Evolutionary conservation across 2,329 filamentous ascomycete species (phyloP), one percentile per base, ranked within the genome.

Genomic region (Alternaria angustiovoidea): DNA sequence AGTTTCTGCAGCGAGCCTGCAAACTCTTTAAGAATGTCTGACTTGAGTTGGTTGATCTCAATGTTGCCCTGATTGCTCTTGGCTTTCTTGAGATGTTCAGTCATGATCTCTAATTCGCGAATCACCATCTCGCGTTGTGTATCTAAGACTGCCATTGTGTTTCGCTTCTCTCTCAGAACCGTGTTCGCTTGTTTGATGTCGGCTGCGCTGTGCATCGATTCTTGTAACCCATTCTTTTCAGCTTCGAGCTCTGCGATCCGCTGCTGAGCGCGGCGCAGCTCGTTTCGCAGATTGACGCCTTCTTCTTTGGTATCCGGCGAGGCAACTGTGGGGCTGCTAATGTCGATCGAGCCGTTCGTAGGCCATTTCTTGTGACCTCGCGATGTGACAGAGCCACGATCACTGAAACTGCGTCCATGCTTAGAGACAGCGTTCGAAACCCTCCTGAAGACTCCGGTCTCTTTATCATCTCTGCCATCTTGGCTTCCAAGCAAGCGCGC

Each of bases 111-210:
- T 18, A 98, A 84, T 78, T 98, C 93, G 41, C 92, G 90, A 71
- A 98, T 92, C 80, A 97, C 94, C 77, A 98, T 94, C 79, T 98
- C 94, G 51, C 93, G 93, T 79, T 97, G 93, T 0, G 94, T 94
- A 76, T 98, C 94, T 52, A 98, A 84, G 18, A 96, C 91, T 7
- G 94, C 94, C 77, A 99, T 95, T 0, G 95, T 98, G 72, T 96
- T 97, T 59, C 95, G 87, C 82, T 98, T 98, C 79, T 98, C 94
- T 36, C 91, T 86, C 24, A 98, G 83, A 75, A 94, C 94, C 69
- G 91, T 93, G 78, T 96, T 96, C 30, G 96, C 88, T 69, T 89
- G 90, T 79, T 91, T 91, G 62, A 89, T 87, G 63, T 87, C 86
- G 14, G 82, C 83, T 5, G 85, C 84, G 28, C 83, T 85, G 66